phyloP scores from a whole-genome alignment of 2,329 filamentous ascomycete genomes.

The Sclerotinia subarctica region DNA sequence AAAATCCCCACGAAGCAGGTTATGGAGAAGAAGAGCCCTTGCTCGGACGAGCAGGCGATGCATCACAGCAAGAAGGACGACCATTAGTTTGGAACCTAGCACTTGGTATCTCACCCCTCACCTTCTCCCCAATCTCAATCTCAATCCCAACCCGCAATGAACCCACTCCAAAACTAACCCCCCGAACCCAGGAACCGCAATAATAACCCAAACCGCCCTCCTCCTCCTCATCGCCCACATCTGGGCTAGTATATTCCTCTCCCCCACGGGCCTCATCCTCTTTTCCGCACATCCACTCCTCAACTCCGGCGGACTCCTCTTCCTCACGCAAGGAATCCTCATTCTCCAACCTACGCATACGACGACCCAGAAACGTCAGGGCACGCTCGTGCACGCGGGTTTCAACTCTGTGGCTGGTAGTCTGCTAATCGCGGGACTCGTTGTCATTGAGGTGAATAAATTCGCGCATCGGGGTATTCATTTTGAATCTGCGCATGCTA shows the following conservation, averaged over 20 bases:
- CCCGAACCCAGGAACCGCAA: constrained; percentile 64
- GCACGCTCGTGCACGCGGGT: constrained; percentile 61
- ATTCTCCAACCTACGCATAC: constrained; percentile 85
- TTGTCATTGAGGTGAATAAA: constrained; percentile 84
- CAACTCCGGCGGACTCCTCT: constrained; percentile 63
- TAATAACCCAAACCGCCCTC: constrained; percentile 74
- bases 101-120: constrained; percentile 53
- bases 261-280: constrained; percentile 57
- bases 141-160: neutral
- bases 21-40: constrained; percentile 63
- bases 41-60: constrained; percentile 69
- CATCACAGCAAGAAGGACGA: constrained; percentile 62
- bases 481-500: constrained; percentile 78
- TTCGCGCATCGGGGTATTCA: constrained; percentile 61
- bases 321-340: constrained; percentile 76
- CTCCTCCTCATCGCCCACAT: constrained; percentile 72
- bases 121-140: neutral
- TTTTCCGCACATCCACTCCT: constrained; percentile 87
- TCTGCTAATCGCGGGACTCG: constrained; percentile 57
- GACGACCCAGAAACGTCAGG: constrained; percentile 64
- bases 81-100: constrained; percentile 68
- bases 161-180: constrained; percentile 24
- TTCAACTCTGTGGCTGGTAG: constrained; percentile 63
- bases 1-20: constrained; percentile 34
- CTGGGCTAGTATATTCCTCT: constrained; percentile 73